Evolutionary conservation across 2,329 filamentous ascomycete species (phyloP), one percentile per base, ranked within the genome.

Genomic region (Ceratocystis destructans): DNA sequence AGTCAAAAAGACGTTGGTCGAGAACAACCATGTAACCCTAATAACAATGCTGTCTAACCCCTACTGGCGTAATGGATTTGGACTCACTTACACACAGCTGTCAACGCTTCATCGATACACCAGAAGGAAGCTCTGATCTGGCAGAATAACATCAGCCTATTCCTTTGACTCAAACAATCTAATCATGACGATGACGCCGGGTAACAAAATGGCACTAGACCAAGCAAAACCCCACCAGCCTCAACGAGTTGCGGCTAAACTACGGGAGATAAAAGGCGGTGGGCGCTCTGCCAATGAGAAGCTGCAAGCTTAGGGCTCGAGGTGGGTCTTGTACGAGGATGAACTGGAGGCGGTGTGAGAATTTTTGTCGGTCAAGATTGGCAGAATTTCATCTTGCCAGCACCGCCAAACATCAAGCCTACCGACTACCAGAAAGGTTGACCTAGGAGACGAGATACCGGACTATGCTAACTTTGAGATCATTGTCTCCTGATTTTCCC

Each of bases 311-410:
- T 10, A 44, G 48, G 41, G 4, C 28, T 41, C 41, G n/a, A 46
- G 55, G 53, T 55, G 67, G 64, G 61, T 59, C 53, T 31, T 31
- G 17, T 6, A 20, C 33, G 45, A 17, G 10, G 62, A 37, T 45
- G 4, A 67, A 46, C 62, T 46, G 71, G 70, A 74, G 73, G 74
- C 74, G 74, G 74, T 76, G 74, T 74, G 71, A 75, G 72, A 76
- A 75, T 75, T 75, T 76, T 76, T 75, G 69, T 76, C 75, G 75
- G 75, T 76, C 72, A 76, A 70, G 64, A 70, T 70, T 71, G 75
- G 75, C 75, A 76, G 75, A 76, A 76, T 76, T 61, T 70, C 64
- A 66, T 69, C 66, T 67, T 37, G 53, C 46, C 59, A 50, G 44
- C 59, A 62, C 59, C 57, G 59, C 46, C 45, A 59, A 50, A 65